A percentile compares a stretch with the other conserved stretches of the same genome.
These are phyloP conservation scores for Pythium pyrilobum DNA, from an alignment of 352 stramenopile species.

Conservation along the genomic window DNA sequence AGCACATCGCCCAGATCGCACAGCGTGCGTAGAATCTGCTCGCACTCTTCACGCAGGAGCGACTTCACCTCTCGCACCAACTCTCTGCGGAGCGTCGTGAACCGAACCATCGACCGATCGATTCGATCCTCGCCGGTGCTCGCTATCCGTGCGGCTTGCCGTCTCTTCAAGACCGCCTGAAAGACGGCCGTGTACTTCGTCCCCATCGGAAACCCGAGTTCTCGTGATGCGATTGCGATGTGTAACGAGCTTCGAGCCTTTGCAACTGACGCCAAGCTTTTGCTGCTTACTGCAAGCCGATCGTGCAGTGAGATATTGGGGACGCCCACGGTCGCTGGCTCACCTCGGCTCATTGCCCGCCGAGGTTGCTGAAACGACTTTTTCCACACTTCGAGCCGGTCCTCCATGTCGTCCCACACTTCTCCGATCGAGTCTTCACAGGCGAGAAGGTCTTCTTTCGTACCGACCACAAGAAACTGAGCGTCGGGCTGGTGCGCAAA, in stretches of 20 bases:
- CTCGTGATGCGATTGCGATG: not conserved
- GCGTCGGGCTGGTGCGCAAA: conserved; percentile 7
- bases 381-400: conserved; percentile 3
- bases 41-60: not conserved
- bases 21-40: conserved; percentile 6
- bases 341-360: too few relatives aligned
- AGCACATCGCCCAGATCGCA: conserved; percentile 14
- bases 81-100: not conserved
- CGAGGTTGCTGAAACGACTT: too few relatives aligned
- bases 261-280: not conserved
- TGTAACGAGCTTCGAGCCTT: not conserved
- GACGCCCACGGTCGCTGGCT: too few relatives aligned
- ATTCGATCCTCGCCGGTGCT: not conserved
- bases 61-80: not conserved
- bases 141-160: not conserved
- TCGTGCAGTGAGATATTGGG: too few relatives aligned
- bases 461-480: conserved; percentile 4
- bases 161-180: not conserved
- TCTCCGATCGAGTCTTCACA: not conserved
- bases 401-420: not conserved
- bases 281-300: not conserved
- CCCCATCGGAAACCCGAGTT: conserved; percentile 5
- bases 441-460: conserved; percentile 9
- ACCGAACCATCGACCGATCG: not conserved
- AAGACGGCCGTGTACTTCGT: conserved; percentile 1